Evolutionary conservation across 1,284 basidiomycete genomes (phyloP), one percentile per base, ranked within the genome.

Genomic region (Apiotrichum porosum): DNA sequence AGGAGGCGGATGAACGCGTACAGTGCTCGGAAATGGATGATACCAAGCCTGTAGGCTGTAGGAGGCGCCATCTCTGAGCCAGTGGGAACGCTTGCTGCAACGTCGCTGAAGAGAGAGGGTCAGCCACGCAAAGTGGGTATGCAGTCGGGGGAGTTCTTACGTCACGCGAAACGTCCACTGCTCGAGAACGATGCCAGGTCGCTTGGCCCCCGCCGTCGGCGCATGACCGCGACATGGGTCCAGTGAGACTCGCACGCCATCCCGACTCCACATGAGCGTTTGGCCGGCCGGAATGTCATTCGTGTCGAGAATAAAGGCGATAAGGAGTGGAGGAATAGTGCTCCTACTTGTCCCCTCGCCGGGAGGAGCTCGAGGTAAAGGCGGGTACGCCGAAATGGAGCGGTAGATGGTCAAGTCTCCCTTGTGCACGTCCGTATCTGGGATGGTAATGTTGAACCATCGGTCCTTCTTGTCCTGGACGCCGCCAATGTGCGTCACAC

Each of bases 221-320:
- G 14, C 49, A 23, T 47, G 52, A 3, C 54, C 37, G 19, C 54
- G 41, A 2, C 45, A 50, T 8, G 50, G 48, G 47, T 71, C 65
- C 13, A 71, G 38, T 4, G 62, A 45, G 34, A 61, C 41, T 28
- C 61, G 65, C 8, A 49, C 58, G 6, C 55, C 50, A 10, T 47
- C 43, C 14, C 61, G 42, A 41, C 63, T 65, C 69, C 69, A 71
- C 31, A 68, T 43, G 41, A 71, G 39, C 3, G 68, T 65, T 42
- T 71, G 69, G 21, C 62, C 61, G 15, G 53, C 55, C 0, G 65
- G 66, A 14, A 73, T 47, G 47, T 72, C 69, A 32, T 60, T 64
- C 2, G 66, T 66, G 53, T 73, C 72, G 19, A 73, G 61, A 17
- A 68, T 69, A 54, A 73, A 71, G 3, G 71, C 69, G 37, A 73